phyloP scores from a whole-genome alignment of 345 rosid species.

The Triadica sebifera region DNA sequence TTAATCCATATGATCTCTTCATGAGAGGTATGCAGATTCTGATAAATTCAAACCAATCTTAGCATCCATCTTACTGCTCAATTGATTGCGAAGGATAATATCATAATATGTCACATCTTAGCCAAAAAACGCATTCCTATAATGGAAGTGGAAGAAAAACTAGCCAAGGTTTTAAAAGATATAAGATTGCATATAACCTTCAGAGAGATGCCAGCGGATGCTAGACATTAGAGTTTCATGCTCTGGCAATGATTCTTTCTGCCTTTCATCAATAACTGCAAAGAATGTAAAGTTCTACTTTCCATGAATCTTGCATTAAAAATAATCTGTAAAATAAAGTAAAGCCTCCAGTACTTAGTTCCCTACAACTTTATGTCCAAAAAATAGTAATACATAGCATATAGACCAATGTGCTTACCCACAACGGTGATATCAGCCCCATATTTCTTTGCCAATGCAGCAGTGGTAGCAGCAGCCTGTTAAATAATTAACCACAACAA shows the following conservation, averaged over 20 bases:
- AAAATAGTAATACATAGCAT: neutral
- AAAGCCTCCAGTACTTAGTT: conserved; percentile 10
- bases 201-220: conserved; percentile 85
- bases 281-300: conserved; percentile 25
- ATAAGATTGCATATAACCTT: conserved; percentile 43
- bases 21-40: neutral
- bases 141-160: neutral
- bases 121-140: neutral
- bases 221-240: conserved; percentile 79
- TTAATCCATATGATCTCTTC: neutral
- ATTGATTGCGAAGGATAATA: neutral
- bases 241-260: conserved; percentile 71
- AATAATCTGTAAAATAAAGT: conserved; percentile 11
- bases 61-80: neutral
- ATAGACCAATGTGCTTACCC: conserved; percentile 41
- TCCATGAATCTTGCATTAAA: conserved; percentile 24
- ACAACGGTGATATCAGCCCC: conserved; percentile 96
- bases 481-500: conserved; percentile 8
- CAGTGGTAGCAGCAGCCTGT: conserved; percentile 84
- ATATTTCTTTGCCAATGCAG: conserved; percentile 84
- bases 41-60: neutral
- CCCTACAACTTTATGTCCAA: neutral
- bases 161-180: neutral
- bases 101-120: neutral
- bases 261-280: conserved; percentile 78